These are phyloP conservation scores for Verticillium dahliae DNA, from an alignment of 2,329 filamentous ascomycete species.

Conservation along the genomic window DNA sequence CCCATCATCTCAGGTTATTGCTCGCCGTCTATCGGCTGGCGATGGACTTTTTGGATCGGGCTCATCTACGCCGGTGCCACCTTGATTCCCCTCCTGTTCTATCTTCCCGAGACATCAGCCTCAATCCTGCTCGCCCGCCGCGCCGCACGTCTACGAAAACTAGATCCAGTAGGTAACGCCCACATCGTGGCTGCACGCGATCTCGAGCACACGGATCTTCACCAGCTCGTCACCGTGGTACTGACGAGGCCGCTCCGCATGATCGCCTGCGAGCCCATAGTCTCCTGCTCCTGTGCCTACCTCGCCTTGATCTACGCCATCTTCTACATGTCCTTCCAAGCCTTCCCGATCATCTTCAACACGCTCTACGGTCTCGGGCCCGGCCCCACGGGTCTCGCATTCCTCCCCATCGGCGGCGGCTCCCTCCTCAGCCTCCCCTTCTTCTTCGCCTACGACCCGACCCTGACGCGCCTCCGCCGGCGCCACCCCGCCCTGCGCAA, in stretches of 20 bases:
- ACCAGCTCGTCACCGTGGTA: slow-evolving; percentile 60
- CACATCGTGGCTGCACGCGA: slow-evolving; percentile 55
- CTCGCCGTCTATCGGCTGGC: slow-evolving; percentile 53
- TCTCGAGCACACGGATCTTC: slow-evolving; percentile 49
- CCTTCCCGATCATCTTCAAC: slow-evolving; percentile 65
- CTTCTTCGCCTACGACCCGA: slow-evolving; percentile 59
- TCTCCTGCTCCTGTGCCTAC: slow-evolving; percentile 63
- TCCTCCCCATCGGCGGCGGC: slow-evolving; percentile 62
- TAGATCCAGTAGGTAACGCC: slow-evolving; percentile 36
- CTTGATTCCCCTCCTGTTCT: slow-evolving; percentile 51
- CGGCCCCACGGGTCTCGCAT: slow-evolving; percentile 59
- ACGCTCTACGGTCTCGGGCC: slow-evolving; percentile 55
- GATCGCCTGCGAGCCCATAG: slow-evolving; percentile 66
- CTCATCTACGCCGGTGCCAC: slow-evolving; percentile 61
- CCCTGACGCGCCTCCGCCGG: slow-evolving; percentile 37
- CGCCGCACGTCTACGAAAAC: slow-evolving; percentile 50
- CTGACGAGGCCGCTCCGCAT: slow-evolving; percentile 67
- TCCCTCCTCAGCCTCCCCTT: slow-evolving; percentile 50
- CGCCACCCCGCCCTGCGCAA: slow-evolving; percentile 45
- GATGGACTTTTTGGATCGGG: slow-evolving; percentile 65
- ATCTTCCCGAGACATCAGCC: slow-evolving; percentile 60
- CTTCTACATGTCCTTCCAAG: slow-evolving; percentile 69
- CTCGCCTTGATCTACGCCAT: slow-evolving; percentile 63
- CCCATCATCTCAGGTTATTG: slow-evolving; percentile 61
- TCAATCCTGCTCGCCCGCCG: slow-evolving; percentile 51